Percentiles rank a stretch among this genome's conserved stretches.
phyloP scores from a whole-genome alignment of 2,329 filamentous ascomycete genomes.

The Endoconidiophora polonica region DNA sequence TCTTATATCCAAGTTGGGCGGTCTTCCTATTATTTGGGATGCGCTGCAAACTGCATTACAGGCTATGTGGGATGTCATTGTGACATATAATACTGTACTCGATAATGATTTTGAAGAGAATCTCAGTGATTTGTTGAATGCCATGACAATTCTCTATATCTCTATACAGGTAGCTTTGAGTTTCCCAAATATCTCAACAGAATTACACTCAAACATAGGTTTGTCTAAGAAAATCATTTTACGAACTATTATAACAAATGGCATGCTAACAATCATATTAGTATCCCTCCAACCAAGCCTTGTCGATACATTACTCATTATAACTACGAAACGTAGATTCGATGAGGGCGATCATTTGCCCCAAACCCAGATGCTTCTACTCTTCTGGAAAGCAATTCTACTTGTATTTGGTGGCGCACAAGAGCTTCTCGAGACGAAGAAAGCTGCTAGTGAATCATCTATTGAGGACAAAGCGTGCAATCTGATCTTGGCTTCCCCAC shows the following conservation, averaged over 20 bases:
- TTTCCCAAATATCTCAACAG: conserved; percentile 31
- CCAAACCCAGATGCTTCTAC: conserved; percentile 56
- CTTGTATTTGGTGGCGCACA: conserved; percentile 67
- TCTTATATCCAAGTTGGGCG: conserved; percentile 32
- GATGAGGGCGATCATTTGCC: conserved; percentile 46
- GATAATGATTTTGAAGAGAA: conserved; percentile 25
- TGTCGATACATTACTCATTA: conserved; percentile 54
- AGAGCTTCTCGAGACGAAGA: conserved; percentile 59
- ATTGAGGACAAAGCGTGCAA: conserved; percentile 48
- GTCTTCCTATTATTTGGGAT: conserved; percentile 23
- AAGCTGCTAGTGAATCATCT: conserved; percentile 45
- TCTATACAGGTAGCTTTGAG: conserved; percentile 39
- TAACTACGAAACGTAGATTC: conserved; percentile 54
- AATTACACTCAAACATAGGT: conserved; percentile 33
- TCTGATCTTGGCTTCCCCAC: conserved; percentile 78
- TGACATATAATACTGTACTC: conserved; percentile 5
- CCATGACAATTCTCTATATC: conserved; percentile 48
- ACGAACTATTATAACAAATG: not conserved
- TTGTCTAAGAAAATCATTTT: conserved; percentile 18
- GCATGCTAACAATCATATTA: conserved; percentile 18
- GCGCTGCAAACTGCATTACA: conserved; percentile 35
- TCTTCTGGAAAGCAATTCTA: conserved; percentile 85
- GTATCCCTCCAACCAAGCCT: conserved; percentile 48
- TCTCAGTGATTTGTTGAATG: conserved; percentile 43
- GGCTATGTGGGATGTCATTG: conserved; percentile 28